phyloP scores from a whole-genome alignment of 768 basidiomycete genomes.

The Boletus vermiculosoides region DNA sequence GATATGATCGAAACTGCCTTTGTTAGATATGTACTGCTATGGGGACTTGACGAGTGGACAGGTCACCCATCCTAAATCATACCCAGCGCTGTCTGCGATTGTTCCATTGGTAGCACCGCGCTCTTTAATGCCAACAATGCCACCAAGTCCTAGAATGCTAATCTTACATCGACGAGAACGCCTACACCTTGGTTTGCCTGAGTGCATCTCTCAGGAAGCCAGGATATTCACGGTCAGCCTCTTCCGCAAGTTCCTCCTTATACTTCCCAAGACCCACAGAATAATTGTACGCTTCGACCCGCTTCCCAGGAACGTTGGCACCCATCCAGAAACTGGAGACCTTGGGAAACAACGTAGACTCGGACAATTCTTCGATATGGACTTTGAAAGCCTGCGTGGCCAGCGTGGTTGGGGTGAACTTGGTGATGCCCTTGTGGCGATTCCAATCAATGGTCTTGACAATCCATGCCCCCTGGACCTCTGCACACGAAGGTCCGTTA shows the following conservation, averaged over 20 bases:
- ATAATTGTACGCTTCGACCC: slow-evolving; percentile 11
- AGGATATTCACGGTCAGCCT: slow-evolving; percentile 7
- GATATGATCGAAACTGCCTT: slow-evolving; percentile 71
- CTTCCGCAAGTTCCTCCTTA: slow-evolving; percentile 8
- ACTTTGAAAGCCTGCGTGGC: slow-evolving; percentile 2
- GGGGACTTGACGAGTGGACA: slow-evolving; percentile 80
- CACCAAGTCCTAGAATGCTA: slow-evolving; percentile 46
- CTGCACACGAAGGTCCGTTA: slow-evolving; percentile 2
- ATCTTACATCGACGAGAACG: not conserved
- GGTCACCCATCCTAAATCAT: slow-evolving; percentile 45
- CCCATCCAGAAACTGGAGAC: slow-evolving; percentile 10
- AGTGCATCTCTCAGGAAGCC: slow-evolving; percentile 7
- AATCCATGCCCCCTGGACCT: slow-evolving; percentile 6
- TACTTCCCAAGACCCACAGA: slow-evolving; percentile 5
- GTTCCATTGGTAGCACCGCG: slow-evolving; percentile 77
- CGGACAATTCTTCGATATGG: not conserved
- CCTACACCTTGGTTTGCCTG: not conserved
- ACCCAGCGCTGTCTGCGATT: too few relatives aligned
- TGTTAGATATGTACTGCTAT: slow-evolving; percentile 77
- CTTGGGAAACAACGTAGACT: slow-evolving; percentile 1
- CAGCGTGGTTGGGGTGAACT: not conserved
- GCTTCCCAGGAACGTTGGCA: slow-evolving; percentile 9
- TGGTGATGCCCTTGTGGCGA: slow-evolving; percentile 3
- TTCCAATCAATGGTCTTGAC: slow-evolving; percentile 5
- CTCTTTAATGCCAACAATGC: slow-evolving; percentile 70